These are phyloP conservation scores for Logfia minima DNA, from an alignment of 129 eudicot species.

Conservation along the genomic window DNA sequence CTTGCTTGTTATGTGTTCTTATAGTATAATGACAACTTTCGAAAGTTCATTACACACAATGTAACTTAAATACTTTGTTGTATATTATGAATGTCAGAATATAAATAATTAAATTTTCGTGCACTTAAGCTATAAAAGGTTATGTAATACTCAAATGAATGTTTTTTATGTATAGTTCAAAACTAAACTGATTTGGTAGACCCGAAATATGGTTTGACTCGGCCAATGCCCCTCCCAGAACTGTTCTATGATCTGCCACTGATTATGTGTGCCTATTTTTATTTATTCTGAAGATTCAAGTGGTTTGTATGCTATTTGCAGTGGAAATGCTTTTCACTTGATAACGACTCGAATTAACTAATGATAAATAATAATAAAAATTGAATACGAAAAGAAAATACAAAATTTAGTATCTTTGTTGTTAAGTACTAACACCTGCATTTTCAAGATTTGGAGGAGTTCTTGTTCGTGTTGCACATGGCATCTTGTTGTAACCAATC, in stretches of 20 bases:
- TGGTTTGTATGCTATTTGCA: background rate
- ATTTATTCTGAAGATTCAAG: background rate
- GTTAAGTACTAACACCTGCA: constrained; percentile 30
- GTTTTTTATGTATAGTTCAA: too few relatives aligned
- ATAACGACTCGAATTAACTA: background rate
- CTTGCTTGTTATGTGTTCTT: too few relatives aligned
- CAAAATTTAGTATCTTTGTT: background rate
- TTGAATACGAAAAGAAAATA: background rate
- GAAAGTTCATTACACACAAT: too few relatives aligned
- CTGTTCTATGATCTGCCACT: background rate
- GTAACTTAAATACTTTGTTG: too few relatives aligned
- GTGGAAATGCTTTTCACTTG: background rate
- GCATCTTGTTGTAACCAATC: constrained; percentile 62
- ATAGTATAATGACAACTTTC: too few relatives aligned
- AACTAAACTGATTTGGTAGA: too few relatives aligned
- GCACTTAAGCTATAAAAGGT: too few relatives aligned
- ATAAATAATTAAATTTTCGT: too few relatives aligned
- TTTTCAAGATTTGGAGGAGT: constrained; percentile 57
- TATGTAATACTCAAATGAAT: too few relatives aligned
- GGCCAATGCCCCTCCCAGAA: too few relatives aligned
- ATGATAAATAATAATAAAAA: background rate
- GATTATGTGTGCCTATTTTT: background rate
- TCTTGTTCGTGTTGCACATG: constrained; percentile 60
- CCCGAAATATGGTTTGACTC: too few relatives aligned
- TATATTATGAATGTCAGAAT: too few relatives aligned